Conservation (phyloP, 1,284 basidiomycete species). For the Ceratobasidium sp. region DNA sequence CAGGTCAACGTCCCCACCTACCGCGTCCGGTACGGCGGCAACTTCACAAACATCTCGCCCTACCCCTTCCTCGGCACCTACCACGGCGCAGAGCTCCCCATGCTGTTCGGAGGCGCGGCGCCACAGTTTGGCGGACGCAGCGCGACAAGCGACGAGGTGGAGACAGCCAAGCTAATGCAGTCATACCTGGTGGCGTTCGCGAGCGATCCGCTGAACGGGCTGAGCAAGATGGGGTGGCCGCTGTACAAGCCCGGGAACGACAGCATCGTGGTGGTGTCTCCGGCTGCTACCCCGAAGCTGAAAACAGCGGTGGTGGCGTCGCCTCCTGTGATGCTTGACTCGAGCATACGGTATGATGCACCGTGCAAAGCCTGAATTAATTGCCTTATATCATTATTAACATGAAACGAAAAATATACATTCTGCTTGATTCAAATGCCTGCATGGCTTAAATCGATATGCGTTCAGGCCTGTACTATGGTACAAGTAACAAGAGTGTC, state of each 20-base stretch:
- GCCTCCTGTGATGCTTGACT: not conserved
- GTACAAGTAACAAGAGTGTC: no score
- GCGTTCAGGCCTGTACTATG: no score
- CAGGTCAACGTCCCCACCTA: not conserved
- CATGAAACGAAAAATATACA: not conserved
- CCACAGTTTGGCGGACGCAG: conserved; percentile 9
- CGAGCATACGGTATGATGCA: not conserved
- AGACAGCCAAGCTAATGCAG: not conserved
- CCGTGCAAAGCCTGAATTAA: not conserved
- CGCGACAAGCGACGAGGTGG: not conserved
- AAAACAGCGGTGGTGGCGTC: not conserved
- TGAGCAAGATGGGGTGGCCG: conserved; percentile 7
- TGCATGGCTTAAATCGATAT: no score
- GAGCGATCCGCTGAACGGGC: not conserved
- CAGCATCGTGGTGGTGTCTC: conserved; percentile 8
- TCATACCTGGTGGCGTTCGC: conserved; percentile 14
- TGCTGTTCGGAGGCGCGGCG: not conserved
- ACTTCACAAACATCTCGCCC: conserved; percentile 1
- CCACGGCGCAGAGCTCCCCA: not conserved
- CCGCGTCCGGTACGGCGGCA: not conserved
- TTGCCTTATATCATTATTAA: not conserved
- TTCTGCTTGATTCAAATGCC: not conserved
- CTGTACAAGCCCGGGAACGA: conserved; percentile 23
- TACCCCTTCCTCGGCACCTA: conserved; percentile 9
- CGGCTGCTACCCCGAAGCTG: not conserved